Conservation (phyloP, 2,329 filamentous ascomycete species). For the Metarhizium sp. region DNA sequence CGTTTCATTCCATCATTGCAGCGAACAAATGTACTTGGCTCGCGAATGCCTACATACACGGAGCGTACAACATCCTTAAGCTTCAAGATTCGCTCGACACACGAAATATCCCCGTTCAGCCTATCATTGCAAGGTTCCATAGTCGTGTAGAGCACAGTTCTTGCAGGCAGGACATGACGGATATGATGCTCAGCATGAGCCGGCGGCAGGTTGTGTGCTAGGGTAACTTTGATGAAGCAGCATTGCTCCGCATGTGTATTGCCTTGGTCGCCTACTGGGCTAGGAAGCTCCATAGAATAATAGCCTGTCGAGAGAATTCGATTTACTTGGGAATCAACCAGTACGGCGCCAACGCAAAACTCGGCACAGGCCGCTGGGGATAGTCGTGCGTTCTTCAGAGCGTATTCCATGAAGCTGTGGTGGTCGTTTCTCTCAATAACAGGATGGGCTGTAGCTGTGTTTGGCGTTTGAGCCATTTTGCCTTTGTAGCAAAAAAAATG, state of each 20-base stretch:
- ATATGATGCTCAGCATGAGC: conserved; percentile 20
- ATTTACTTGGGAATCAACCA: too few relatives aligned
- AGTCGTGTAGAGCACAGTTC: conserved; percentile 32
- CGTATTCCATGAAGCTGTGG: conserved; percentile 25
- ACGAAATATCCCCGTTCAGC: conserved; percentile 28
- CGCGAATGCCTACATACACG: conserved; percentile 28
- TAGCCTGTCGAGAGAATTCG: too few relatives aligned
- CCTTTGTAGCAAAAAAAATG: background rate
- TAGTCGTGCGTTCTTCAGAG: conserved; percentile 22
- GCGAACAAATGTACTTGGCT: conserved; percentile 26
- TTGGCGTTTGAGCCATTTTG: background rate
- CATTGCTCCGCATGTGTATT: conserved; percentile 33
- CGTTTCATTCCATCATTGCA: conserved; percentile 19
- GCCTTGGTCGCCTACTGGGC: conserved; percentile 24
- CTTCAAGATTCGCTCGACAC: conserved; percentile 23
- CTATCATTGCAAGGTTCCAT: conserved; percentile 35
- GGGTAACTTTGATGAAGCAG: conserved; percentile 34
- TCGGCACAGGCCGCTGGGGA: conserved; percentile 10
- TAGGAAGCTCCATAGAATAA: conserved; percentile 11
- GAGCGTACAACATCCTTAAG: conserved; percentile 21
- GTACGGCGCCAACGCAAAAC: too few relatives aligned
- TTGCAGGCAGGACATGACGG: conserved; percentile 22
- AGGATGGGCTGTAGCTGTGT: background rate
- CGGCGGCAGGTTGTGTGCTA: conserved; percentile 20
- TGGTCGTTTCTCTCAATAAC: background rate